These are phyloP conservation scores for Evernia prunastri DNA, from an alignment of 495 filamentous ascomycete genomes.

Conservation along the genomic window DNA sequence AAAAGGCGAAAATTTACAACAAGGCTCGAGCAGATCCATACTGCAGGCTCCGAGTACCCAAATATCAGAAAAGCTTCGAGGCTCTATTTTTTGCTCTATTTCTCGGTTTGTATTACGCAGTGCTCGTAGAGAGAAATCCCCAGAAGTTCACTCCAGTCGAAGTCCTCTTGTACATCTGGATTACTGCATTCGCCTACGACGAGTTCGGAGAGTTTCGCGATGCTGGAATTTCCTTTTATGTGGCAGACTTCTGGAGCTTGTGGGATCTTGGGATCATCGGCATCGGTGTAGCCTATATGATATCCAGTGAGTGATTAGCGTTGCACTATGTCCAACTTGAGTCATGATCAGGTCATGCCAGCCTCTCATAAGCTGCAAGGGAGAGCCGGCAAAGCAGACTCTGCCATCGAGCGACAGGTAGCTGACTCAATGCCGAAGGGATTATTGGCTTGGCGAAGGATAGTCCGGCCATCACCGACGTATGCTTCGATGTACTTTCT, in stretches of 20 bases:
- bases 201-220: constrained; percentile 77
- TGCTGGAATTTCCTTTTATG: constrained; percentile 76
- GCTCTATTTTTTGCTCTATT: constrained; percentile 80
- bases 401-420: constrained; percentile 1
- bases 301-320: constrained; percentile 52
- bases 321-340: neutral
- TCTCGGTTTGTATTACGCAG: constrained; percentile 74
- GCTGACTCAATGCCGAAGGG: constrained; percentile 11
- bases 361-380: neutral
- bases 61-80: constrained; percentile 86
- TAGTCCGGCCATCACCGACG: constrained; percentile 58
- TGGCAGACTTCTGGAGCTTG: constrained; percentile 81
- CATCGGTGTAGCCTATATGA: constrained; percentile 69
- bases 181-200: constrained; percentile 82
- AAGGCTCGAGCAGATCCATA: constrained; percentile 69
- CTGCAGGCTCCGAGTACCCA: constrained; percentile 79
- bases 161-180: constrained; percentile 55
- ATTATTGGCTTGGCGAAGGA: constrained; percentile 63
- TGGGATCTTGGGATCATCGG: constrained; percentile 84
- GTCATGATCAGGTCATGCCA: neutral
- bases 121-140: constrained; percentile 58
- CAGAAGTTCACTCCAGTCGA: constrained; percentile 46
- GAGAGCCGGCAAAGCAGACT: constrained; percentile 2
- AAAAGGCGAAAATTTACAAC: constrained; percentile 80
- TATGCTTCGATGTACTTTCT: constrained; percentile 80